A percentile compares a stretch with the other conserved stretches of the same genome.
Conservation (phyloP, 306 rosid species). For the Trifolium fragiferum region DNA sequence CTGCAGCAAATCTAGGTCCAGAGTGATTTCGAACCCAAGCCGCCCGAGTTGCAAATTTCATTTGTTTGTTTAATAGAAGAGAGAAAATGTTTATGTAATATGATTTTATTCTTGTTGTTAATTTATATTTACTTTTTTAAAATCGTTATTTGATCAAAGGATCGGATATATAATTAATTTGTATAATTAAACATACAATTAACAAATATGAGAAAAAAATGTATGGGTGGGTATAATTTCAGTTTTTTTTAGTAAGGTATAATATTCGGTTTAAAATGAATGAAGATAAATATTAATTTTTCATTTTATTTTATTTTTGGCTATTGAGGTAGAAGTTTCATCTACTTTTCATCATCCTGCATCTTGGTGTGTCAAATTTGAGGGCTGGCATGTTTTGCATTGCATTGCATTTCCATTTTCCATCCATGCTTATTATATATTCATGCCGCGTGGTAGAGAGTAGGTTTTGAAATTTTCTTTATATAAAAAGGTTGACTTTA, state of each 20-base stretch:
- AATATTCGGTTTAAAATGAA: not conserved
- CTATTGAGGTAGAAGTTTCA: not conserved
- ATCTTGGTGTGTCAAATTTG: slow-evolving; percentile 9
- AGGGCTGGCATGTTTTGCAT: slow-evolving; percentile 11
- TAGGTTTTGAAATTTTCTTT: slow-evolving; percentile 9
- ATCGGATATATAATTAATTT: not conserved
- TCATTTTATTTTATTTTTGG: not conserved
- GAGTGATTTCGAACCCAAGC: not conserved
- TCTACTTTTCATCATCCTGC: not conserved
- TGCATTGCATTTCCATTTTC: not conserved
- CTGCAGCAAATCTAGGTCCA: no score
- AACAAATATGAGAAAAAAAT: no score
- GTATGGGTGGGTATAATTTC: not conserved
- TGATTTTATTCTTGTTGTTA: not conserved
- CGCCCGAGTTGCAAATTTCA: not conserved
- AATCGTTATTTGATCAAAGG: no score
- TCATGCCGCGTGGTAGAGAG: slow-evolving; percentile 8
- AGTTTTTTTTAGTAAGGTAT: not conserved
- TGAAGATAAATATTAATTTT: not conserved
- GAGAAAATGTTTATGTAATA: not conserved
- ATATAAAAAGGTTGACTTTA: no score
- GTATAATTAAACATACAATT: not conserved
- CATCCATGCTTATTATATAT: slow-evolving; percentile 1
- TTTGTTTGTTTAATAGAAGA: not conserved
- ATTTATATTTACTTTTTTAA: not conserved